These are phyloP conservation scores for Globisporangium echinulatum DNA, from an alignment of 352 stramenopile species.

Conservation along the genomic window DNA sequence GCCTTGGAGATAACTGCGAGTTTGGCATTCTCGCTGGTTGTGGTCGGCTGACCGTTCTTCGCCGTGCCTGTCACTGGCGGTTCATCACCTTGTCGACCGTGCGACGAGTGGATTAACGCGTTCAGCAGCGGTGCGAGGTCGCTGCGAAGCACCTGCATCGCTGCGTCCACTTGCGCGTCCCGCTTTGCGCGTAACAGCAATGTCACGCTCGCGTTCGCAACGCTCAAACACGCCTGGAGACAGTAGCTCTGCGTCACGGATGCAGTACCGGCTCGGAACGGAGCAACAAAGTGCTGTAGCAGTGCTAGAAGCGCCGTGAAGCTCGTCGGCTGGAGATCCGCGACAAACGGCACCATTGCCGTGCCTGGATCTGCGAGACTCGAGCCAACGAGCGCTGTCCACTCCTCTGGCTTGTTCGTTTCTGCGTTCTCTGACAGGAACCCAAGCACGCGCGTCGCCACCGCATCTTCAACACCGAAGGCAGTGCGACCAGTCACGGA, in stretches of 20 bases:
- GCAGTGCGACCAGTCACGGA: background rate
- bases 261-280: slow-evolving; percentile 21
- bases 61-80: background rate
- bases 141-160: slow-evolving; percentile 18
- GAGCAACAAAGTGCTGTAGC: slow-evolving; percentile 21
- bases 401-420: slow-evolving; percentile 16
- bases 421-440: slow-evolving; percentile 38
- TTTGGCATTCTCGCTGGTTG: slow-evolving; percentile 1
- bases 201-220: slow-evolving; percentile 33
- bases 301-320: slow-evolving; percentile 30
- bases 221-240: slow-evolving; percentile 35
- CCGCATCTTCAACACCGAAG: slow-evolving; percentile 9
- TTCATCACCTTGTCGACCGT: background rate
- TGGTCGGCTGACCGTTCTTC: slow-evolving; percentile 7
- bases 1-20: slow-evolving; percentile 25
- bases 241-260: slow-evolving; percentile 20
- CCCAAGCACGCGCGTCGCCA: slow-evolving; percentile 23
- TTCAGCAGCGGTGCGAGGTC: slow-evolving; percentile 25
- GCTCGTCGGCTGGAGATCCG: slow-evolving; percentile 28
- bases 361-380: background rate
- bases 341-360: slow-evolving; percentile 30
- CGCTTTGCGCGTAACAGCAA: slow-evolving; percentile 17
- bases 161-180: slow-evolving; percentile 8
- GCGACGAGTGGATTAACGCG: slow-evolving; percentile 26
- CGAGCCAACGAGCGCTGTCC: background rate